Percentiles rank a stretch among this genome's conserved stretches.
These are phyloP conservation scores for Saturnispora galanensis DNA, from an alignment of 805 yeast genomes.

Conservation along the genomic window DNA sequence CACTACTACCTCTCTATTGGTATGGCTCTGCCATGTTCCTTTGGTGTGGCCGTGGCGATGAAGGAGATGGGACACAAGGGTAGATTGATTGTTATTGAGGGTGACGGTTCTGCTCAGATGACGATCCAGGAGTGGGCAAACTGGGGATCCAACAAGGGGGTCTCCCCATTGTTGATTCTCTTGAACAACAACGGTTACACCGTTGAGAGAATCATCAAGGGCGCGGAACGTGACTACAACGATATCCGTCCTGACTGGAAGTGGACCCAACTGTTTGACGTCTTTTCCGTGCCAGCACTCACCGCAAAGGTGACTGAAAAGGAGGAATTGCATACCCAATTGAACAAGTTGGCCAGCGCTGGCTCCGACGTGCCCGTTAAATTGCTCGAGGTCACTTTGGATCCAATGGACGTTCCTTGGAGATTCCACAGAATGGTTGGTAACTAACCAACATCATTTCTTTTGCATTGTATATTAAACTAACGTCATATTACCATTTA, in stretches of 20 bases:
- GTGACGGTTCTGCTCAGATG: constrained; percentile 95
- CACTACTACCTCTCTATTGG: constrained; percentile 82
- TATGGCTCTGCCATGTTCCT: constrained; percentile 74
- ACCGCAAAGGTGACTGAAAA: constrained; percentile 29
- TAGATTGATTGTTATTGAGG: constrained; percentile 66
- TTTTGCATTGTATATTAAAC: neutral
- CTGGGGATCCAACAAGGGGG: constrained; percentile 37
- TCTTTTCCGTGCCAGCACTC: constrained; percentile 36
- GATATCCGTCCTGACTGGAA: constrained; percentile 77
- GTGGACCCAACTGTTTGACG: constrained; percentile 60
- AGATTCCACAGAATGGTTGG: constrained; percentile 37
- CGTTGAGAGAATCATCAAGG: constrained; percentile 78
- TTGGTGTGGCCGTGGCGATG: constrained; percentile 73
- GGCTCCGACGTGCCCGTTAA: constrained; percentile 19
- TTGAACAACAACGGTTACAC: constrained; percentile 86
- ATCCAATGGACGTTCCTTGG: constrained; percentile 54
- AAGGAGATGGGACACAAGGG: constrained; percentile 36
- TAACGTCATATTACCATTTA: too few species aligned
- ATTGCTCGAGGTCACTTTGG: constrained; percentile 52
- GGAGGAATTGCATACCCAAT: constrained; percentile 30
- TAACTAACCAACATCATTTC: constrained; percentile 3
- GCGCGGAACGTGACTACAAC: constrained; percentile 67
- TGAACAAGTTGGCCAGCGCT: constrained; percentile 26
- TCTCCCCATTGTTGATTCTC: constrained; percentile 61
- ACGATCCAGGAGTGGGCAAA: constrained; percentile 62